phyloP scores from a whole-genome alignment of 257 asterid species.

The Solanum dulcamara region DNA sequence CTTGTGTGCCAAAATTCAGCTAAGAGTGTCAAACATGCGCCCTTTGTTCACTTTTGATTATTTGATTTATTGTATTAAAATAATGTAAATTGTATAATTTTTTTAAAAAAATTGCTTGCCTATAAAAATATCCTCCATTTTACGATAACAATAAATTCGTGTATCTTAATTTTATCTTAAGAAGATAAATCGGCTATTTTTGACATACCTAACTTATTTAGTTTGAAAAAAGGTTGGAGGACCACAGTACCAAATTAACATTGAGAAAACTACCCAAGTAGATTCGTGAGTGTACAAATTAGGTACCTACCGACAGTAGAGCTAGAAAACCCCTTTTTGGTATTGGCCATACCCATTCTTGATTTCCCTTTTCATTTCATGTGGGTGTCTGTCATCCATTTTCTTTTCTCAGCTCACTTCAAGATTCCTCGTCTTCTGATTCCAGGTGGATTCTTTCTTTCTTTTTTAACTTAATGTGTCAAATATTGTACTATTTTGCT shows the following conservation, averaged over 20 bases:
- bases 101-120: no score
- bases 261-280: neutral
- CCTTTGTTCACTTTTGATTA: no score
- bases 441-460: neutral
- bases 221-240: no score
- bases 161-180: neutral
- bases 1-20: no score
- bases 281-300: neutral
- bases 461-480: neutral
- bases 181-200: neutral
- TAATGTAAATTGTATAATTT: neutral
- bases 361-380: neutral
- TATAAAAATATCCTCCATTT: no score
- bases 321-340: neutral
- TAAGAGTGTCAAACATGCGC: no score
- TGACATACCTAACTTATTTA: accelerated
- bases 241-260: neutral
- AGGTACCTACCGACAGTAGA: neutral
- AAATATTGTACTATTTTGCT: neutral
- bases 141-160: no score
- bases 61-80: no score
- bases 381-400: neutral
- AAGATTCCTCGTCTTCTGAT: neutral
- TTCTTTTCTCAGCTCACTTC: neutral
- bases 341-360: neutral